A percentile compares a stretch with the other conserved stretches of the same genome.
Conservation (phyloP, 1,139 yeast species). For the Candida tetrigidarum region DNA sequence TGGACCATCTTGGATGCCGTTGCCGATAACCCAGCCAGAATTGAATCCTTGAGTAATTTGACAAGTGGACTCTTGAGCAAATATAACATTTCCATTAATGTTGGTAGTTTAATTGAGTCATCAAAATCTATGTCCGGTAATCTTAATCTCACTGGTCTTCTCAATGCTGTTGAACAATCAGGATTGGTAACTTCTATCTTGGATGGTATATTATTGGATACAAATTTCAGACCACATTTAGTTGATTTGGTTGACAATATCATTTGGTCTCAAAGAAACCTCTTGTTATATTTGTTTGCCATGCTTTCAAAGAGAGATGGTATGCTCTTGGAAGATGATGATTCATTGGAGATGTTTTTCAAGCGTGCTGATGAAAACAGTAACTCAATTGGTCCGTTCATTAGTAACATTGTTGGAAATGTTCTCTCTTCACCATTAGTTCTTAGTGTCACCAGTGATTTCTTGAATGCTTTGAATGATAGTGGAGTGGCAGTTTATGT, state of each 20-base stretch:
- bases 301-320: slow-evolving; percentile 25
- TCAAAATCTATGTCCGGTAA: slow-evolving; percentile 10
- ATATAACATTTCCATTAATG: slow-evolving; percentile 14
- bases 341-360: slow-evolving; percentile 19
- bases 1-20: slow-evolving; percentile 40
- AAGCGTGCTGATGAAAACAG: slow-evolving; percentile 24
- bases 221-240: slow-evolving; percentile 36
- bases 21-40: slow-evolving; percentile 34
- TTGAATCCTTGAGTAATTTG: slow-evolving; percentile 33
- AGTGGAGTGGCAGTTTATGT: slow-evolving; percentile 47
- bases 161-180: slow-evolving; percentile 30
- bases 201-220: slow-evolving; percentile 44
- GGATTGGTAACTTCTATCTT: slow-evolving; percentile 40
- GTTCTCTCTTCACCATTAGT: slow-evolving; percentile 35
- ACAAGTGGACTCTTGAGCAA: slow-evolving; percentile 27
- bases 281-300: slow-evolving; percentile 29
- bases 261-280: slow-evolving; percentile 34
- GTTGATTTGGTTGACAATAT: slow-evolving; percentile 39
- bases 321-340: slow-evolving; percentile 8
- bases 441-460: slow-evolving; percentile 28
- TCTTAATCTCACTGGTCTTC: slow-evolving; percentile 30
- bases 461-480: slow-evolving; percentile 43
- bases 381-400: too few species aligned
- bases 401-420: too few species aligned
- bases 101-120: slow-evolving; percentile 6